A percentile compares a stretch with the other conserved stretches of the same genome.
Conservation (phyloP, 768 basidiomycete species). For the Myochromella boudieri region DNA sequence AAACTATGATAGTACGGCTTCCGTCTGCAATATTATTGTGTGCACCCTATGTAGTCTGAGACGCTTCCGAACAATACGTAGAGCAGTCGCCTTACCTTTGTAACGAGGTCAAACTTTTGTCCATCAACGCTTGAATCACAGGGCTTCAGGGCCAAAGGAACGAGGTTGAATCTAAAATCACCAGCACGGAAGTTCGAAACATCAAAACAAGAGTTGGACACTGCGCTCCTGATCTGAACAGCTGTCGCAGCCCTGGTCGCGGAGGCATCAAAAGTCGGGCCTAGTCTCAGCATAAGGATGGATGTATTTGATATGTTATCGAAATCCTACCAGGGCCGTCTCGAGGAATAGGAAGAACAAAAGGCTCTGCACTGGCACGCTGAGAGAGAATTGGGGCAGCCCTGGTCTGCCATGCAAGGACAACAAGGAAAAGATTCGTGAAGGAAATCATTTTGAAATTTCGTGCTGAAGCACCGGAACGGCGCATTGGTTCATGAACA, state of each 20-base stretch:
- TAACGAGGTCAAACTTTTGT: slow-evolving; percentile 33
- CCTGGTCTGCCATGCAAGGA: slow-evolving; percentile 7
- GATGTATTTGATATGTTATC: not conserved
- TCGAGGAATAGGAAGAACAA: slow-evolving; percentile 19
- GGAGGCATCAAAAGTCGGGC: slow-evolving; percentile 27
- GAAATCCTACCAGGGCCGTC: slow-evolving; percentile 18
- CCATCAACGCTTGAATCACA: slow-evolving; percentile 25
- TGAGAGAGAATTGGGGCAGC: slow-evolving; percentile 6
- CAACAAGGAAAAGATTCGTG: slow-evolving; percentile 3
- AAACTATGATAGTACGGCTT: slow-evolving; percentile 26
- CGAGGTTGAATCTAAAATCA: slow-evolving; percentile 31
- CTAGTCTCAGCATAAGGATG: slow-evolving; percentile 4
- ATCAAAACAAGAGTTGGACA: slow-evolving; percentile 26
- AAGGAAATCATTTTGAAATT: slow-evolving; percentile 4
- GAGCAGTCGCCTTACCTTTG: slow-evolving; percentile 15
- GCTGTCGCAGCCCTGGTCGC: slow-evolving; percentile 28
- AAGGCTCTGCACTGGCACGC: slow-evolving; percentile 15
- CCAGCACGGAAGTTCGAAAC: slow-evolving; percentile 30
- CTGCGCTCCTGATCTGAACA: slow-evolving; percentile 24
- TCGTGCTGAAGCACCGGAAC: no score
- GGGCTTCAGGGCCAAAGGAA: slow-evolving; percentile 24
- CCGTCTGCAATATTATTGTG: slow-evolving; percentile 28
- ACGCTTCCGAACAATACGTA: not conserved
- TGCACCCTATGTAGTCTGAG: slow-evolving; percentile 25
- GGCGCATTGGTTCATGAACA: no score